Conservation (phyloP, 2,329 filamentous ascomycete genomes). For the Beauveria bassiana region DNA sequence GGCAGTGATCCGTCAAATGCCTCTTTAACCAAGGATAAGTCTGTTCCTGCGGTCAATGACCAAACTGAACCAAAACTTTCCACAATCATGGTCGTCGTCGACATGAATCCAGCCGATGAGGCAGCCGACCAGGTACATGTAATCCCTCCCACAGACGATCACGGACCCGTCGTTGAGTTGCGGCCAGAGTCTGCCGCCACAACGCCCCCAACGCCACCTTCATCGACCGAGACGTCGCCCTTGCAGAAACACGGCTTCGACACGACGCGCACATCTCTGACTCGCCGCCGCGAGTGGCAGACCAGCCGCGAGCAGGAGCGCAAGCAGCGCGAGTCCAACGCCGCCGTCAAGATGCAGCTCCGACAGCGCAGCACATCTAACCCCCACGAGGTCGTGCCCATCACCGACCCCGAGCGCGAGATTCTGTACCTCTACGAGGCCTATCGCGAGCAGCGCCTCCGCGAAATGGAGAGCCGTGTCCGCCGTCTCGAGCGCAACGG, state of each 20-base stretch:
- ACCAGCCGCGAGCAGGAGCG: constrained; percentile 22
- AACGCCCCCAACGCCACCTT: constrained; percentile 21
- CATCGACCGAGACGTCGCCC: constrained; percentile 23
- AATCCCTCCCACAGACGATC: neutral
- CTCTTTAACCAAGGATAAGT: neutral
- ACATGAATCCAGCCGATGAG: constrained; percentile 21
- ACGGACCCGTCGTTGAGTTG: neutral
- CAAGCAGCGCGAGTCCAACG: constrained; percentile 16
- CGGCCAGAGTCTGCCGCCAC: neutral
- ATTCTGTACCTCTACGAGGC: constrained; percentile 31
- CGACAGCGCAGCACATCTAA: constrained; percentile 16
- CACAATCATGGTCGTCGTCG: constrained; percentile 32
- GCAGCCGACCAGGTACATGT: neutral
- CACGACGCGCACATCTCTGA: constrained; percentile 25
- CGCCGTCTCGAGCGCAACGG: constrained; percentile 38
- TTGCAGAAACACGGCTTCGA: constrained; percentile 16
- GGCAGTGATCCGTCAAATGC: neutral
- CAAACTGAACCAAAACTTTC: constrained; percentile 21
- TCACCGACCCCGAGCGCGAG: constrained; percentile 24
- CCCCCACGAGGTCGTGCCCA: constrained; percentile 14
- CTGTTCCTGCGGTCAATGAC: constrained; percentile 15
- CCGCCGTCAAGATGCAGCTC: constrained; percentile 17
- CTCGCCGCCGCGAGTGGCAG: constrained; percentile 28
- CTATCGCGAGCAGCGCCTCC: constrained; percentile 33
- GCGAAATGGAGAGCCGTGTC: constrained; percentile 40